Conservation (phyloP, 805 yeast species). For the Ogataea methanolica region DNA sequence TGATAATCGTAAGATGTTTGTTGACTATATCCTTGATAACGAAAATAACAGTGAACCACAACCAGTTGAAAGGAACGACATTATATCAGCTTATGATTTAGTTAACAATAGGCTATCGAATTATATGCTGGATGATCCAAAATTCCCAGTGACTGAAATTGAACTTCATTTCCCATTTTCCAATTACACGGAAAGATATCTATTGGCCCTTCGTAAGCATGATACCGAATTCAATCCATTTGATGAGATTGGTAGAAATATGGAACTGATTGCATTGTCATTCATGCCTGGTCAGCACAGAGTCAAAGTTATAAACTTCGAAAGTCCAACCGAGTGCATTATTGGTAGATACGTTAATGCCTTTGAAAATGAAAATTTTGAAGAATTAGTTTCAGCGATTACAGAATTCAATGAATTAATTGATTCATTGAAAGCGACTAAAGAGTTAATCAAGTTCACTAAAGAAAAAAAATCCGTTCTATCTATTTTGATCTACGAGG, state of each 20-base stretch:
- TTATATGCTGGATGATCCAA: constrained; percentile 27
- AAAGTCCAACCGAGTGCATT: constrained; percentile 33
- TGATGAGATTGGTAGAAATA: constrained; percentile 51
- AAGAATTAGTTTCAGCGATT: constrained; percentile 30
- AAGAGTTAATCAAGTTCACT: constrained; percentile 16
- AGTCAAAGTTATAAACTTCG: constrained; percentile 30
- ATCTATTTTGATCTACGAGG: constrained; percentile 51
- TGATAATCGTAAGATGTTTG: constrained; percentile 16
- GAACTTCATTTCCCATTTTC: constrained; percentile 36
- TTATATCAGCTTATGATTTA: constrained; percentile 15
- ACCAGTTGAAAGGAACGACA: constrained; percentile 4
- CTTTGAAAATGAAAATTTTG: constrained; percentile 27
- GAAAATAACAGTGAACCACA: constrained; percentile 10
- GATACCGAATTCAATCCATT: constrained; percentile 58
- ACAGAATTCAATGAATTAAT: constrained; percentile 41
- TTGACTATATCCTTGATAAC: constrained; percentile 17
- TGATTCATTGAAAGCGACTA: constrained; percentile 30
- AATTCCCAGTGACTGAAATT: constrained; percentile 23
- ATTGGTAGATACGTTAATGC: constrained; percentile 35
- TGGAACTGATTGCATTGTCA: constrained; percentile 37
- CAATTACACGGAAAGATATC: constrained; percentile 44
- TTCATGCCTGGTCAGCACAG: constrained; percentile 37
- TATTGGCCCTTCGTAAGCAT: constrained; percentile 46
- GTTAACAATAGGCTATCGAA: constrained; percentile 16
- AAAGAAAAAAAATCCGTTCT: constrained; percentile 28